These are phyloP conservation scores for Trypanosoma boissoni DNA, from an alignment of 208 protist genomes.

Conservation along the genomic window DNA sequence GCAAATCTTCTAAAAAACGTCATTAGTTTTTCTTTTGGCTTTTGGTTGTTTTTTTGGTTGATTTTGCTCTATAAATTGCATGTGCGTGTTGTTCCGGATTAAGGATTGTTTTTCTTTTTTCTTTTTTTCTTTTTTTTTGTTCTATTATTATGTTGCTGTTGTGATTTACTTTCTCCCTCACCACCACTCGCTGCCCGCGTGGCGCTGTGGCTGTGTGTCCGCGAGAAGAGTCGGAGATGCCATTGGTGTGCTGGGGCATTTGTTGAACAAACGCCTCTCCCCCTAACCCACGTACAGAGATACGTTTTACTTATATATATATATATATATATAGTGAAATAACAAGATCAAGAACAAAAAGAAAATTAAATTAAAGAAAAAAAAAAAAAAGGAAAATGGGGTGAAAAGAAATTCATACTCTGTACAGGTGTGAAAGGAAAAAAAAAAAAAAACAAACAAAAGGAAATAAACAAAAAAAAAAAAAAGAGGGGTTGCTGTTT, in stretches of 20 bases:
- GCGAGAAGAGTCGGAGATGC: too few species aligned
- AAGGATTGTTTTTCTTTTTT: neutral
- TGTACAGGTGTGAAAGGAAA: neutral
- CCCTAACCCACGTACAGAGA: too few species aligned
- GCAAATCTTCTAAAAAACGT: neutral
- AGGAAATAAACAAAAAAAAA: constrained; percentile 31
- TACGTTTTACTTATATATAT: too few species aligned
- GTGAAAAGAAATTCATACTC: neutral
- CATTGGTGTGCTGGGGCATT: too few species aligned
- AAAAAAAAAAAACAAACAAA: constrained; percentile 5
- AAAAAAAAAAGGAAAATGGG: neutral
- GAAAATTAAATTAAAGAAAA: neutral
- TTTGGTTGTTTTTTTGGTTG: neutral
- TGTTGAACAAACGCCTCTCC: too few species aligned
- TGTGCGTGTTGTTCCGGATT: too few species aligned
- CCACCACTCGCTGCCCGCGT: too few species aligned
- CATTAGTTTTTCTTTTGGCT: constrained; percentile 10
- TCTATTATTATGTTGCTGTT: too few species aligned
- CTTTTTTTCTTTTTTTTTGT: constrained; percentile 1
- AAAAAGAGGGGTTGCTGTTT: constrained; percentile 3
- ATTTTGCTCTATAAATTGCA: neutral
- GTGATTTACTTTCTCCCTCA: too few species aligned
- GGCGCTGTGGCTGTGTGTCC: too few species aligned
- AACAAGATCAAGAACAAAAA: neutral
- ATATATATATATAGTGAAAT: neutral